Evolutionary conservation across 2,329 filamentous ascomycete species (phyloP).

Genomic region (Emmonsiellopsis sp.): DNA sequence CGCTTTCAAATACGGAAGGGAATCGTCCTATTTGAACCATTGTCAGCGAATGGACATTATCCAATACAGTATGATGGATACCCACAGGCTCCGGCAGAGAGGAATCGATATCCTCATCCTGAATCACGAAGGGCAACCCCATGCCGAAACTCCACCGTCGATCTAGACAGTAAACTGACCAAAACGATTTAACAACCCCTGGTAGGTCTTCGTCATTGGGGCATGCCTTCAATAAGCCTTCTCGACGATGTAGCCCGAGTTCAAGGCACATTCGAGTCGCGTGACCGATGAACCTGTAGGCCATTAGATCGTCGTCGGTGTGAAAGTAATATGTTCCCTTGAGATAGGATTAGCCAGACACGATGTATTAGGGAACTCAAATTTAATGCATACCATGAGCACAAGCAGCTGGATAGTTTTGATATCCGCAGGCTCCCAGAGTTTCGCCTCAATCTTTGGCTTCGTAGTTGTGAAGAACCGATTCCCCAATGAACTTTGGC

Average conservation of each 20-base stretch:
- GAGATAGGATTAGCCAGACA: neutral
- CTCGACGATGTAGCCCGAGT: constrained; percentile 71
- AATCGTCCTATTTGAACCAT: constrained; percentile 27
- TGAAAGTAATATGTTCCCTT: constrained; percentile 74
- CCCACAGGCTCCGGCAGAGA: constrained; percentile 68
- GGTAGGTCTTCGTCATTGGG: constrained; percentile 58
- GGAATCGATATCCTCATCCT: constrained; percentile 78
- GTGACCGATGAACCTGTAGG: constrained; percentile 80
- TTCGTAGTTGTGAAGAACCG: constrained; percentile 70
- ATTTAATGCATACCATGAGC: constrained; percentile 7
- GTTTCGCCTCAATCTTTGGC: constrained; percentile 55
- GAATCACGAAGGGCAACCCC: constrained; percentile 74
- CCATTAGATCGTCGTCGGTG: constrained; percentile 72
- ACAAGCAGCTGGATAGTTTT: constrained; percentile 51
- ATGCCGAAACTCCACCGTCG: constrained; percentile 84
- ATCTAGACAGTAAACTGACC: constrained; percentile 79
- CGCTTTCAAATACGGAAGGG: constrained; percentile 62
- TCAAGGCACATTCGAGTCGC: constrained; percentile 71
- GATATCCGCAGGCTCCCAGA: constrained; percentile 49
- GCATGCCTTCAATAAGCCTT: constrained; percentile 61
- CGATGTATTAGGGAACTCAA: neutral
- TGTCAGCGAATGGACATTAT: constrained; percentile 5
- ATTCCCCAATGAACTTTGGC: constrained; percentile 64
- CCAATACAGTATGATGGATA: neutral
- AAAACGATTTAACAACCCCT: constrained; percentile 66